Evolutionary conservation across 1,284 basidiomycete species (phyloP).

Genomic region (Schizophyllum commune): DNA sequence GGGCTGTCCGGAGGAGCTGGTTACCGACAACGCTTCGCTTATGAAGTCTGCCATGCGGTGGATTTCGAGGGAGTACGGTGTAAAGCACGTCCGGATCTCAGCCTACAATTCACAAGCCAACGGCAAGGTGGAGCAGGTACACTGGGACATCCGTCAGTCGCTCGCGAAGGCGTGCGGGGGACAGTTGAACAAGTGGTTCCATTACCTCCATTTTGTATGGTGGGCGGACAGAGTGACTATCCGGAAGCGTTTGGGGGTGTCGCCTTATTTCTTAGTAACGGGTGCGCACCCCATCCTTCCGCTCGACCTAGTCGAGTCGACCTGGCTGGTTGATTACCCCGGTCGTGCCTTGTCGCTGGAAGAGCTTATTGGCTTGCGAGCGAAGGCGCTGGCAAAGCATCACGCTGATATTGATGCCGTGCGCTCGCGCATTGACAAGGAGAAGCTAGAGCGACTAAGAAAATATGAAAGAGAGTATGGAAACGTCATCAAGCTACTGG

Average conservation of each 20-base stretch:
- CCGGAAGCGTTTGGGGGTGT: slow-evolving; percentile 4
- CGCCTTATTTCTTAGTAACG: slow-evolving; percentile 30
- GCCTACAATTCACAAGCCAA: slow-evolving; percentile 37
- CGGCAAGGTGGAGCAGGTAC: slow-evolving; percentile 27
- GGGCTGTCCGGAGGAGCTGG: slow-evolving; percentile 18
- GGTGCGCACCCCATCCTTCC: no score
- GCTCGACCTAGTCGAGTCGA: slow-evolving; percentile 32
- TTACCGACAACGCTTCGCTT: slow-evolving; percentile 24
- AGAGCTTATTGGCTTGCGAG: slow-evolving; percentile 18
- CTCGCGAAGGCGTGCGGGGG: slow-evolving; percentile 28
- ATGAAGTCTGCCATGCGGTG: slow-evolving; percentile 25
- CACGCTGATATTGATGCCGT: slow-evolving; percentile 13
- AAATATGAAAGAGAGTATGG: no score
- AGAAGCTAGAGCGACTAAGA: no score
- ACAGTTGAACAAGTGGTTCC: slow-evolving; percentile 23
- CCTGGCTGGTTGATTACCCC: slow-evolving; percentile 21
- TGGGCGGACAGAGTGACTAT: slow-evolving; percentile 27
- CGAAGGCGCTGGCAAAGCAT: slow-evolving; percentile 18
- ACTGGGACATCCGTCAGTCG: slow-evolving; percentile 26
- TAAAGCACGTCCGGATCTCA: slow-evolving; percentile 32
- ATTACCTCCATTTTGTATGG: slow-evolving; percentile 20
- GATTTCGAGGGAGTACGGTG: slow-evolving; percentile 22
- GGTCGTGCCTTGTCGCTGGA: slow-evolving; percentile 15
- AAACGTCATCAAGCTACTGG: slow-evolving; percentile 19
- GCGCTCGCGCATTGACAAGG: no score